phyloP scores from a whole-genome alignment of 345 rosid species.

The Pugionium dolabratum region DNA sequence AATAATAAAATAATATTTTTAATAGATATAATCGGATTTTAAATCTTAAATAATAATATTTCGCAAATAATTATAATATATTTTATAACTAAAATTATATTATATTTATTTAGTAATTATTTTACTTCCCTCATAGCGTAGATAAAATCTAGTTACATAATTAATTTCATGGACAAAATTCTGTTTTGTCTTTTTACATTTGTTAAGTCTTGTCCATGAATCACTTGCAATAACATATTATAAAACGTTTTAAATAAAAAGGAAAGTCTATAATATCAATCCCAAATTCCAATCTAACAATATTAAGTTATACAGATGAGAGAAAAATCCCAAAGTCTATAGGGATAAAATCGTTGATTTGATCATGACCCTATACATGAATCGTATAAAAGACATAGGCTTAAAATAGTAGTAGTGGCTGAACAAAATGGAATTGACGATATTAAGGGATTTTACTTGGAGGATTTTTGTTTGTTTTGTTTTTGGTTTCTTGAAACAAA shows the following conservation, averaged over 20 bases:
- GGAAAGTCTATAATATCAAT: background rate
- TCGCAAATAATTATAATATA: too few species aligned
- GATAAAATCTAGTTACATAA: too few species aligned
- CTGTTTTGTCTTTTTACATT: background rate
- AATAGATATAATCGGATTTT: too few species aligned
- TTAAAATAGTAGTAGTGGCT: background rate
- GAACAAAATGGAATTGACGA: conserved; percentile 30
- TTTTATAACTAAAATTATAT: too few species aligned
- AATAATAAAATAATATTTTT: too few species aligned
- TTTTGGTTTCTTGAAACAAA: conserved; percentile 30
- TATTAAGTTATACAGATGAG: conserved; percentile 31
- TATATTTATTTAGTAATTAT: too few species aligned
- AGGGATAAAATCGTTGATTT: conserved; percentile 35
- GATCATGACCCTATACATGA: conserved; percentile 36
- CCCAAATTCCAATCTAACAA: conserved; percentile 29
- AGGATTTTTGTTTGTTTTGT: background rate
- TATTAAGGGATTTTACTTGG: conserved; percentile 20
- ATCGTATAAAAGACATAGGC: conserved; percentile 21
- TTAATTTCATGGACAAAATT: too few species aligned
- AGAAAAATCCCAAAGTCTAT: conserved; percentile 23
- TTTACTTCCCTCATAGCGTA: too few species aligned
- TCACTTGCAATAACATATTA: background rate
- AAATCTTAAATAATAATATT: too few species aligned
- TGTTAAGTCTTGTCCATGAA: background rate
- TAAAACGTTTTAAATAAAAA: background rate